Evolutionary conservation across 225 moss, liverwort and hornwort species (phyloP), one percentile per base, ranked within the genome.

Genomic region (Physcomitrellopsis africana): DNA sequence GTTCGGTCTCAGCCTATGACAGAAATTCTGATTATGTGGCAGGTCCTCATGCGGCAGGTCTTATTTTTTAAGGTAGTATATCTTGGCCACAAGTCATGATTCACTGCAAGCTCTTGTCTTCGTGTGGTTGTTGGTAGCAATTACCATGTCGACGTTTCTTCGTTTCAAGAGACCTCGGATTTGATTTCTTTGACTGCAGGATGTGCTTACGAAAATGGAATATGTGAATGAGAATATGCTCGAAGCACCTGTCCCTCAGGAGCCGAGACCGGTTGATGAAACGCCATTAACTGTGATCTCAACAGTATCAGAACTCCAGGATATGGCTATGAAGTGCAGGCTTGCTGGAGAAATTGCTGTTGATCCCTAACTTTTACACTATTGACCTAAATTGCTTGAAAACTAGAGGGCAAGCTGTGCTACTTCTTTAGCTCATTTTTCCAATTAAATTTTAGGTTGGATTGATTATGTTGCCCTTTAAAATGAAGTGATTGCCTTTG

Each of bases 281-380:
- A 93, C 99, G 26, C 89, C 93, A 27, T 81, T 95, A 78, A 88
- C 84, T 24, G 67, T 92, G 64, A 90, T 99, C 26, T 86, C 85
- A 32, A 92, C 92, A 7, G 41, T 87, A 52, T 65, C 66, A 52
- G 86, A 80, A 51, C 88, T 99, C 16, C 80, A 82, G 41, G 77
- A 77, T 60, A 89, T 99, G 95, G 90, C 86, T 79, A 76, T 73
- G 57, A 99, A 95, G 84, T 92, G 95, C 77, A 85, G 76, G 55
- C 29, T 63, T 62, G 95, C 92, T 60, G 86, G 84, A 77, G 99
- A 95, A 86, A 83, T 99, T 79, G 95, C 99, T 79, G 99, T 99
- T 84, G 80, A 74, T 84, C 78, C 79, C 76, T 62, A 53, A 56
- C 67, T 32, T 37, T 73, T 72, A 26, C 63, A 69, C 65, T 55